Evolutionary conservation across 2,329 filamentous ascomycete genomes (phyloP).

Genomic region (Fusarium oxysporum): DNA sequence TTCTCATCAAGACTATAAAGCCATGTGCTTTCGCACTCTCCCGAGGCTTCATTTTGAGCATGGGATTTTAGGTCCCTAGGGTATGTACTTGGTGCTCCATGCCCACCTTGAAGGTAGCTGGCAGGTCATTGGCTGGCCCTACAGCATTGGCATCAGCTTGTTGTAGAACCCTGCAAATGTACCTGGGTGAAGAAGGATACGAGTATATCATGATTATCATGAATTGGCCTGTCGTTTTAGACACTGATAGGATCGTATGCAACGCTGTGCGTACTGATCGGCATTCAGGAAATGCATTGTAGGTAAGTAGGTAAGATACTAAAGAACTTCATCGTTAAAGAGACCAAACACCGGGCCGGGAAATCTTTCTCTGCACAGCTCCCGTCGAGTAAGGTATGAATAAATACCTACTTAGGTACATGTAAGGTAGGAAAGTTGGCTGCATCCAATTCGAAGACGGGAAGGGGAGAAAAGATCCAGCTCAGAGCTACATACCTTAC

Average conservation of each 20-base stretch:
- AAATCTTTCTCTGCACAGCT: background rate
- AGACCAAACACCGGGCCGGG: background rate
- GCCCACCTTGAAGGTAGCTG: slow-evolving; percentile 2
- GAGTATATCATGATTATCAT: slow-evolving; percentile 18
- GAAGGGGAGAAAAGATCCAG: background rate
- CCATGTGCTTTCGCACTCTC: background rate
- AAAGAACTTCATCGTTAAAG: background rate
- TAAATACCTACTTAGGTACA: background rate
- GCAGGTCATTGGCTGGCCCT: slow-evolving; percentile 36
- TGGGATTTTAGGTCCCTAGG: background rate
- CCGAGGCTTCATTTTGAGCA: background rate
- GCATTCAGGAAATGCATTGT: background rate
- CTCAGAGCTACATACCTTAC: background rate
- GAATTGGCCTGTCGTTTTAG: background rate
- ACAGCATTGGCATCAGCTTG: slow-evolving; percentile 27
- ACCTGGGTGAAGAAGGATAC: background rate
- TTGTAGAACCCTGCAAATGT: slow-evolving; percentile 22
- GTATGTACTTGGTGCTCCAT: slow-evolving; percentile 4
- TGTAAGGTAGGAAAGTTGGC: background rate
- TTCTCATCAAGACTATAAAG: background rate
- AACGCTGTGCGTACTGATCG: too few species aligned
- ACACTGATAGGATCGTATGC: background rate
- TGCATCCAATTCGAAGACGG: background rate
- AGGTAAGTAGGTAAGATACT: background rate
- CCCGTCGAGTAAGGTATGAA: background rate